A percentile compares a stretch with the other conserved stretches of the same genome.
Conservation (phyloP, 75 land plant genomes). For the Selaginella moellendorffii region DNA sequence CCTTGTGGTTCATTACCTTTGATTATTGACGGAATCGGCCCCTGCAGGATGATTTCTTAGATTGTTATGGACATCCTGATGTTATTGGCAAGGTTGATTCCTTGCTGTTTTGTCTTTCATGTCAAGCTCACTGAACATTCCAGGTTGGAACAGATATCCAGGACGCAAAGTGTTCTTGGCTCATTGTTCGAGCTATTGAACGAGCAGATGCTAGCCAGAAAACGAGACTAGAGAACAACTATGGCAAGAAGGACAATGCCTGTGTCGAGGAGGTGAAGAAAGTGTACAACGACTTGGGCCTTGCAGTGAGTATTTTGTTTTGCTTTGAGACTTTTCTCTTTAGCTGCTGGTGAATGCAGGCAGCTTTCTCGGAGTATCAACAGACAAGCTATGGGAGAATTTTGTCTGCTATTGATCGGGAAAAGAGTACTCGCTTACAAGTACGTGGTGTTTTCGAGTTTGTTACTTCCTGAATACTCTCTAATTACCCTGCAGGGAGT, state of each 20-base stretch:
- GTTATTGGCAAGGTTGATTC: conserved; percentile 59
- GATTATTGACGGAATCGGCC: not conserved
- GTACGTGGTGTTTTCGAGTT: conserved; percentile 7
- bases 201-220: conserved; percentile 55
- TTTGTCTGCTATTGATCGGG: conserved; percentile 39
- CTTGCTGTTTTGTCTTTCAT: not conserved
- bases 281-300: conserved; percentile 48
- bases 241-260: conserved; percentile 46
- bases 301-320: conserved; percentile 31
- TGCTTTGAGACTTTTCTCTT: not conserved
- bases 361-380: conserved; percentile 49
- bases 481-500: conserved; percentile 14
- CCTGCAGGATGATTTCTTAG: conserved; percentile 75
- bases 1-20: no score
- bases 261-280: conserved; percentile 50
- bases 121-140: not conserved
- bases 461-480: not conserved
- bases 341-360: conserved; percentile 15
- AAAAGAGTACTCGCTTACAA: conserved; percentile 47
- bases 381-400: conserved; percentile 36
- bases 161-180: conserved; percentile 98
- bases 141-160: conserved; percentile 98
- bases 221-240: conserved; percentile 42
- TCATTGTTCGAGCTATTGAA: conserved; percentile 87
- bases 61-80: conserved; percentile 72